phyloP scores from a whole-genome alignment of 441 rosid species.

The Breynia disticha region DNA sequence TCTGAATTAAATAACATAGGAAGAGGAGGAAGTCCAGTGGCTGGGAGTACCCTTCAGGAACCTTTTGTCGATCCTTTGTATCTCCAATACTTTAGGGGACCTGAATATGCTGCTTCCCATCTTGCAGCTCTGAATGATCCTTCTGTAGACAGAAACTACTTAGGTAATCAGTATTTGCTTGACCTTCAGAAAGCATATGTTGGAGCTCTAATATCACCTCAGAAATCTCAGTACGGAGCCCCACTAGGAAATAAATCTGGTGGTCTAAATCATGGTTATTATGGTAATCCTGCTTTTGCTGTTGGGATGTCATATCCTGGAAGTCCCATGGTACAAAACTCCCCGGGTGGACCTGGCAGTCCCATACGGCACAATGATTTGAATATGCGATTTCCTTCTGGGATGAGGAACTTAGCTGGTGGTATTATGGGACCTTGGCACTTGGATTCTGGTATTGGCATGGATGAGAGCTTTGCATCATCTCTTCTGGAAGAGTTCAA shows the following conservation, averaged over 20 bases:
- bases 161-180: constrained; percentile 47
- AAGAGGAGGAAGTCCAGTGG: constrained; percentile 44
- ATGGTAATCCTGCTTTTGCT: constrained; percentile 51
- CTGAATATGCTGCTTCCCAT: constrained; percentile 38
- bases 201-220: constrained; percentile 45
- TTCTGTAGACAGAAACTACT: constrained; percentile 39
- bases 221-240: constrained; percentile 51
- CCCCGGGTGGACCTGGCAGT: constrained; percentile 53
- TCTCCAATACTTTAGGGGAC: constrained; percentile 47
- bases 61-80: constrained; percentile 57
- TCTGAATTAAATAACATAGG: constrained; percentile 29
- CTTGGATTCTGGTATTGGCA: constrained; percentile 32
- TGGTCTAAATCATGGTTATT: constrained; percentile 46
- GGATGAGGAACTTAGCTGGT: constrained; percentile 44
- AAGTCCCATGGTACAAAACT: constrained; percentile 48
- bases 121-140: constrained; percentile 45
- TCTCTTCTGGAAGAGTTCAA: constrained; percentile 82
- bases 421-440: constrained; percentile 58
- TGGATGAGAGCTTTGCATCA: constrained; percentile 54
- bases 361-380: constrained; percentile 57
- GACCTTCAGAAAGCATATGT: constrained; percentile 65
- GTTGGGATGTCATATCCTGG: constrained; percentile 65
- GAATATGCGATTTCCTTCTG: constrained; percentile 43
- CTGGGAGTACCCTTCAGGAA: constrained; percentile 45
- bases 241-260: constrained; percentile 43